Base-by-base conservation (phyloP, 345 rosid species). In the Combretum micranthum region DNA sequence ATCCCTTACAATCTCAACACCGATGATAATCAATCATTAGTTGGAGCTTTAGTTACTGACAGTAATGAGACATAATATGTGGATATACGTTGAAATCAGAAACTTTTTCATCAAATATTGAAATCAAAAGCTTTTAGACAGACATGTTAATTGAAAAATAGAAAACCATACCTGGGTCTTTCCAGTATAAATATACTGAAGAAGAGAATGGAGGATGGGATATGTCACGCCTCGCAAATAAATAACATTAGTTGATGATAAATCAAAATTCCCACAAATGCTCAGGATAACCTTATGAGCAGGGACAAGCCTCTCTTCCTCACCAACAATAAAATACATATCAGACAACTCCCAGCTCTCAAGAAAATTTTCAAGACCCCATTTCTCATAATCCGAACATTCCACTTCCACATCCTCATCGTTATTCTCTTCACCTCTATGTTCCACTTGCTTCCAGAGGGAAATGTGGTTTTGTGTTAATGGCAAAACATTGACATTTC, bases 401-500 rank as follows among this genome's bases (percentile, higher is more conserved):
- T 77, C 81, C 66, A 64, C 70, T 59, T 75, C 87, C 62, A 71
- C 53, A 63, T 74, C 78, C 63, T 69, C 82, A 15, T 73, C 86
- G 17, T 61, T 70, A 52, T 67, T 63, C 57, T 80, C 94, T 57
- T 71, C 39, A 32, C 9, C 76, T 22, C 62, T 59, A 52, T 71
- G 76, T 50, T 82, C 83, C 64, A 93, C 91, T 71, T 87, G 96
- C 80, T 82, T 87, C 99, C 99, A 89, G 25, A 89, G 67, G 61
- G 73, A 61, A 66, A 89, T 73, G 72, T 81, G 96, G 67, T 89
- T 78, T 53, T 78, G 83, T 0, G 85, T 87, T 59, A 93, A 75
- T 9, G 97, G 97, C 73, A 90, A 69, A 42, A 93, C 96, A 50
- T 83, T 83, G 67, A 90, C 92, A 59, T 93, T 93, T 62, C 99